A percentile compares a stretch with the other conserved stretches of the same genome.
These are phyloP conservation scores for Acanthamoeba culbertsoni DNA, from an alignment of 208 protist species.

Conservation along the genomic window DNA sequence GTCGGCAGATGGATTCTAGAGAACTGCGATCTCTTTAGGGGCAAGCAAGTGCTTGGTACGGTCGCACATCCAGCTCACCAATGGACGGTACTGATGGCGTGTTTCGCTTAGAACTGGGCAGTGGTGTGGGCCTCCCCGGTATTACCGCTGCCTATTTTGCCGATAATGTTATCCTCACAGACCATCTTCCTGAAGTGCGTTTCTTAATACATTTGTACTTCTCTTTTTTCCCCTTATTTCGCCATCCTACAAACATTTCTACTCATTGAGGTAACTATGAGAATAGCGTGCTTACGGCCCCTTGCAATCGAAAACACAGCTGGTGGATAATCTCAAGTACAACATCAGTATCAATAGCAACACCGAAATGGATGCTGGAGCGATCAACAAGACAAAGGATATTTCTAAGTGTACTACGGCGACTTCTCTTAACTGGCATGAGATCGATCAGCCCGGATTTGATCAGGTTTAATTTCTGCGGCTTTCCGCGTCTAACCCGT, in stretches of 20 bases:
- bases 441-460: constrained; percentile 61
- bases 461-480: constrained; percentile 11
- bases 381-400: not conserved
- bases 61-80: not conserved
- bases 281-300: too few relatives aligned
- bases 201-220: not conserved
- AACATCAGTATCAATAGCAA: constrained; percentile 73
- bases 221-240: too few relatives aligned
- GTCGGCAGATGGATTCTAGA: constrained; percentile 70
- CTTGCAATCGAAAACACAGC: not conserved
- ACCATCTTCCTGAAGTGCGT: constrained; percentile 64
- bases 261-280: too few relatives aligned
- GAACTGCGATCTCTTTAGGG: constrained; percentile 48
- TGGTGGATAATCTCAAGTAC: constrained; percentile 76
- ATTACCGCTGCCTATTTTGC: constrained; percentile 69
- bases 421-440: constrained; percentile 75
- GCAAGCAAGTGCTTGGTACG: constrained; percentile 58
- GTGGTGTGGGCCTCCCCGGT: constrained; percentile 72
- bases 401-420: constrained; percentile 44
- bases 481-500: not conserved
- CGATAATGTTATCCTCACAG: constrained; percentile 61
- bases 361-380: not conserved
- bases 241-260: too few relatives aligned
- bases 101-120: constrained; percentile 67
- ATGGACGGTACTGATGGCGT: not conserved